Conservation (phyloP, 2,329 filamentous ascomycete species). For the Aureobasidium uvarum region DNA sequence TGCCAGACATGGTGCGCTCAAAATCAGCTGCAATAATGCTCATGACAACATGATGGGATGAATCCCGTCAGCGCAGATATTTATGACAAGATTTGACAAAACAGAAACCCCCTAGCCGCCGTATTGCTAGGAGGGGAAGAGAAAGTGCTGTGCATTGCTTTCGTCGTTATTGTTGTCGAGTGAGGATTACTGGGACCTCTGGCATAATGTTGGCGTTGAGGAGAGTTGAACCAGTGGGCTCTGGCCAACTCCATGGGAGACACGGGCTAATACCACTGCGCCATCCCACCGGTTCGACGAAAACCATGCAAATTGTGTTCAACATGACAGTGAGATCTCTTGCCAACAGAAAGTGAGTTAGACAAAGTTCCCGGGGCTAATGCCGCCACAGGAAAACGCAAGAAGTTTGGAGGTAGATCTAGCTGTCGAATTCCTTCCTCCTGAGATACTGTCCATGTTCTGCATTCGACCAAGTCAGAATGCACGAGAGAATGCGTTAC, state of each 20-base stretch:
- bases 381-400: no score
- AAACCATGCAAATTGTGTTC: neutral
- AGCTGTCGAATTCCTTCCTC: no score
- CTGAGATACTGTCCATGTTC: no score
- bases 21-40: no score
- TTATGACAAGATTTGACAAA: neutral
- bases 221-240: neutral
- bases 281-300: neutral
- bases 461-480: no score
- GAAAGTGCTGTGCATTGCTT: neutral
- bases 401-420: no score
- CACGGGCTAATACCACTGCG: neutral
- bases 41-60: neutral
- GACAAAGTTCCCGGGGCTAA: neutral
- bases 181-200: neutral
- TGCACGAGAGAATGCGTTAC: neutral
- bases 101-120: neutral
- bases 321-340: neutral
- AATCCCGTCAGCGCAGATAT: neutral
- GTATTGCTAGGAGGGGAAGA: neutral
- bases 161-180: neutral
- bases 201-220: neutral
- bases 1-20: no score
- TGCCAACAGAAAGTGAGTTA: neutral
- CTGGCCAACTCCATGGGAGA: neutral